phyloP scores from a whole-genome alignment of 345 rosid species.

The Rubroshorea leprosula region DNA sequence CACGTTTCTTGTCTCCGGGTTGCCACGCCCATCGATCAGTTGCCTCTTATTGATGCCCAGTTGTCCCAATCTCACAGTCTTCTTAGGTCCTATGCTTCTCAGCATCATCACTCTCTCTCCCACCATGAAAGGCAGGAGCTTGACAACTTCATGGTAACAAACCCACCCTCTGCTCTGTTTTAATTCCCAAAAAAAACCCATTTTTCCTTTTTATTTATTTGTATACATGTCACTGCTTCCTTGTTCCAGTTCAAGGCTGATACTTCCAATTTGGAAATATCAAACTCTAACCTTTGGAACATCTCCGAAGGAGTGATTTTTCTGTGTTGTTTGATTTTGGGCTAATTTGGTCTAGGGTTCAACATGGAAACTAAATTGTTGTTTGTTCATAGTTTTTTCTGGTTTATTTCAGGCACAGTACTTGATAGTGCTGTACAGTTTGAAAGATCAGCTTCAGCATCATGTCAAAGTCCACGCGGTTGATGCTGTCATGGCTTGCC shows the following conservation, averaged over 20 bases:
- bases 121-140: conserved; percentile 89
- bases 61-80: conserved; percentile 75
- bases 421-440: conserved; percentile 79
- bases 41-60: conserved; percentile 92
- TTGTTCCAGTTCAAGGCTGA: too few relatives aligned
- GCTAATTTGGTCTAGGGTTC: too few relatives aligned
- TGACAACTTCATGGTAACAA: conserved; percentile 75
- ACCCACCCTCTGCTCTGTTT: neutral
- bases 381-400: neutral
- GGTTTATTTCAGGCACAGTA: conserved; percentile 64
- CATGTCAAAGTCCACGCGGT: conserved; percentile 98
- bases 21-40: conserved; percentile 94
- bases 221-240: too few relatives aligned
- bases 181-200: too few relatives aligned
- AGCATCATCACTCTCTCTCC: conserved; percentile 34
- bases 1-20: conserved; percentile 90
- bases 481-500: conserved; percentile 99
- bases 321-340: neutral
- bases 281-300: too few relatives aligned
- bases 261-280: too few relatives aligned
- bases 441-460: conserved; percentile 97
- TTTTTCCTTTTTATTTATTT: too few relatives aligned
- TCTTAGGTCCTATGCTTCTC: conserved; percentile 79
- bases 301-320: too few relatives aligned
- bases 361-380: too few relatives aligned